Evolutionary conservation across 2,329 filamentous ascomycete species (phyloP).

Genomic region (Clonostachys sp.): DNA sequence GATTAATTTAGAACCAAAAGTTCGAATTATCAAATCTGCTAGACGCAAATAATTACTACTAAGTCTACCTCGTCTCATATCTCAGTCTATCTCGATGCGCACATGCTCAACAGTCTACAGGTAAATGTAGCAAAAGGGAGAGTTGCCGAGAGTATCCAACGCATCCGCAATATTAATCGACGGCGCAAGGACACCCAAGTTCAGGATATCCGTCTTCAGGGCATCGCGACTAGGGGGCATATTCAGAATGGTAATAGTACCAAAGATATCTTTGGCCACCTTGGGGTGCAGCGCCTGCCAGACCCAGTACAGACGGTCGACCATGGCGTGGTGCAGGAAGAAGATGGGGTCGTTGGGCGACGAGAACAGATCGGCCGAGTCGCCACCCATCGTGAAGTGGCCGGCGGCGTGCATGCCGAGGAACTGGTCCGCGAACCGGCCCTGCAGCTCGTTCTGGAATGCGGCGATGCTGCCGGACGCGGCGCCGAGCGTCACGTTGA

Average conservation of each 20-base stretch:
- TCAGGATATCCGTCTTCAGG: conserved; percentile 8
- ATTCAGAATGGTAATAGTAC: conserved; percentile 8
- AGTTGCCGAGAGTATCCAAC: conserved; percentile 12
- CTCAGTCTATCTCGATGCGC: no score
- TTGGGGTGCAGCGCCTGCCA: conserved; percentile 5
- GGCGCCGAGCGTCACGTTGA: conserved; percentile 3
- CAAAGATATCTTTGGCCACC: conserved; percentile 6
- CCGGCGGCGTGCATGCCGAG: conserved; percentile 20
- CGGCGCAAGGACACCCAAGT: conserved; percentile 10
- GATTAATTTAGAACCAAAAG: no score
- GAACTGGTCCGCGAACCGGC: conserved; percentile 10
- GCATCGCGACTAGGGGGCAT: conserved; percentile 9
- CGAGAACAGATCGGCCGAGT: conserved; percentile 21
- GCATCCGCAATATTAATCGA: conserved; percentile 10
- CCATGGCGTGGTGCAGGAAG: conserved; percentile 7
- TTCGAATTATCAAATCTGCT: no score
- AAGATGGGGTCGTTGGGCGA: conserved; percentile 17
- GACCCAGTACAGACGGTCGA: conserved; percentile 4
- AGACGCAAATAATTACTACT: no score
- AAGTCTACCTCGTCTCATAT: no score
- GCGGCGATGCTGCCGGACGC: conserved; percentile 3
- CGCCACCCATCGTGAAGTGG: conserved; percentile 25
- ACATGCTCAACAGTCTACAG: neutral
- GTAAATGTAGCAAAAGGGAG: conserved; percentile 20
- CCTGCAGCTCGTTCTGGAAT: conserved; percentile 22